phyloP scores from a whole-genome alignment of 176 grass and related monocot species.

The Rhipidocladum racemiflorum region DNA sequence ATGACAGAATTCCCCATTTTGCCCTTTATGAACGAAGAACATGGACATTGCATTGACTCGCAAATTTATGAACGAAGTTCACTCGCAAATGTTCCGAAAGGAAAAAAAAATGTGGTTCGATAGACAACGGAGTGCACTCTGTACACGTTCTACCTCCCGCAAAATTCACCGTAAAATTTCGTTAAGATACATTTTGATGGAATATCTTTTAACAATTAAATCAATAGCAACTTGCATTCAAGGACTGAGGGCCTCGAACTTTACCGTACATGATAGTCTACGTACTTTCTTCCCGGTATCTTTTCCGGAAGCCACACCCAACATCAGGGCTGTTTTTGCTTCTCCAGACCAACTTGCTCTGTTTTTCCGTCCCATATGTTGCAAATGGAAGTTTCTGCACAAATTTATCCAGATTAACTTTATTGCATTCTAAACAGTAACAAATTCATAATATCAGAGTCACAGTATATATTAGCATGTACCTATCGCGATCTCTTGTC shows the following conservation, averaged over 20 bases:
- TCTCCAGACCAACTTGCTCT: conserved; percentile 91
- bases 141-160: background rate
- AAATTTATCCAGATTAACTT: conserved; percentile 27
- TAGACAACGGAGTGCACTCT: background rate
- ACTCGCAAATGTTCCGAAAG: background rate
- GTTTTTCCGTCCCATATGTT: conserved; percentile 77
- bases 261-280: conserved; percentile 28
- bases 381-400: conserved; percentile 83
- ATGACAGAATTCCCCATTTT: background rate
- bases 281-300: conserved; percentile 51
- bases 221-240: background rate
- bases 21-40: background rate
- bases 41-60: background rate
- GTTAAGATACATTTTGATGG: conserved; percentile 10
- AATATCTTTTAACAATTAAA: conserved; percentile 27
- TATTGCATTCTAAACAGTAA: conserved; percentile 21
- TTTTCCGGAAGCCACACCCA: conserved; percentile 59
- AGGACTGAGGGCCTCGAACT: background rate
- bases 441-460: background rate
- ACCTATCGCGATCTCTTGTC: conserved; percentile 95
- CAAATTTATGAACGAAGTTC: too few species aligned
- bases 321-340: conserved; percentile 57
- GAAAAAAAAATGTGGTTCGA: background rate
- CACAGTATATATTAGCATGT: background rate
- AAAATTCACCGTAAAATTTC: background rate